Evolutionary conservation across 2,329 filamentous ascomycete species (phyloP).

Genomic region (Colletotrichum australisinense): DNA sequence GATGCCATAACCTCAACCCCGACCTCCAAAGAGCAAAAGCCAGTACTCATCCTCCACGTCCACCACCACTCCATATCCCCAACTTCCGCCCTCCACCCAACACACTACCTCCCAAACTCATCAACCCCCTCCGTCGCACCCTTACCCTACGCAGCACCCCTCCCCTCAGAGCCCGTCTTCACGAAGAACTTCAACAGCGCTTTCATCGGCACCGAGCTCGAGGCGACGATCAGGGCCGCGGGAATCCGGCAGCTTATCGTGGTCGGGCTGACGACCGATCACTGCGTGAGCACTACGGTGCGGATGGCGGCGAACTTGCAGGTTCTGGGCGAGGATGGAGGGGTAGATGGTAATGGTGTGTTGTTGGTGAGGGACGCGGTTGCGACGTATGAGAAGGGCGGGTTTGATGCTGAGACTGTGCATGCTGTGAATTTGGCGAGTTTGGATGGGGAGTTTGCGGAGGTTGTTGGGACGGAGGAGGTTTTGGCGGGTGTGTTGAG

Average conservation of each 20-base stretch:
- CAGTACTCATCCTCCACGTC: constrained; percentile 55
- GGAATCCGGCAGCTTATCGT: constrained; percentile 52
- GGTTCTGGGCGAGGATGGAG: constrained; percentile 49
- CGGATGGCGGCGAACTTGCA: constrained; percentile 59
- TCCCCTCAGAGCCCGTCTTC: constrained; percentile 50
- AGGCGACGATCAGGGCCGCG: constrained; percentile 46
- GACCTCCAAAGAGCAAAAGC: not conserved
- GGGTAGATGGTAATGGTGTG: constrained; percentile 43
- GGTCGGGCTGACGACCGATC: constrained; percentile 58
- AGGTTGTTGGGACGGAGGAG: constrained; percentile 49
- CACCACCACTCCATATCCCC: constrained; percentile 53
- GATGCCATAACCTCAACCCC: not conserved
- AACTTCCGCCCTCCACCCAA: constrained; percentile 49
- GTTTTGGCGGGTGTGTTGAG: constrained; percentile 39
- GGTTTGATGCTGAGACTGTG: constrained; percentile 56
- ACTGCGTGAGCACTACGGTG: constrained; percentile 60
- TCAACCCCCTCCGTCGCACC: constrained; percentile 45
- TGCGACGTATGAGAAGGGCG: constrained; percentile 55
- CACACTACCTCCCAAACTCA: constrained; percentile 41
- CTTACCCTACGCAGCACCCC: constrained; percentile 40
- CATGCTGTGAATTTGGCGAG: constrained; percentile 54
- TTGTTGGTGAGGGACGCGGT: constrained; percentile 58
- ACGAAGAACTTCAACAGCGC: constrained; percentile 58
- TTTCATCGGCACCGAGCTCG: constrained; percentile 57
- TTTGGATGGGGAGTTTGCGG: constrained; percentile 57